A percentile compares a stretch with the other conserved stretches of the same genome.
phyloP scores from a whole-genome alignment of 139 green algal genomes.

The Micromonas commoda region DNA sequence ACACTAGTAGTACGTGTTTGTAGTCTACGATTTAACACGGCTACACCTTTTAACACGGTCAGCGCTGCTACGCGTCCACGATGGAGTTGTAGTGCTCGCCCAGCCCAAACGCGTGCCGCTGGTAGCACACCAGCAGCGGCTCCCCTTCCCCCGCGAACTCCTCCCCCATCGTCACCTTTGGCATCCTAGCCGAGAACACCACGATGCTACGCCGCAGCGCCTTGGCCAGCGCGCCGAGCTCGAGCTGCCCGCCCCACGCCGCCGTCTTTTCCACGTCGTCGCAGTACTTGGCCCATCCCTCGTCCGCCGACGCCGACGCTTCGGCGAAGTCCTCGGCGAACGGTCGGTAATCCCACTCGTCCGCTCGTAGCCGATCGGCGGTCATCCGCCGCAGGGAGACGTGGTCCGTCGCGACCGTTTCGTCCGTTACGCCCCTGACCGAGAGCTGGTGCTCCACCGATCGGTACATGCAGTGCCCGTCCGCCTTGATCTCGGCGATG shows the following conservation, averaged over 20 bases:
- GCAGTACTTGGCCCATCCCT: conserved; percentile 66
- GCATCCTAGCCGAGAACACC: conserved; percentile 57
- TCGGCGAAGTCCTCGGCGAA: conserved; percentile 52
- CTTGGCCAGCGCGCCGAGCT: conserved; percentile 70
- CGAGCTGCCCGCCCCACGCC: conserved; percentile 83
- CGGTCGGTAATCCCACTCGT: conserved; percentile 55
- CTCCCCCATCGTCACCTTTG: conserved; percentile 59
- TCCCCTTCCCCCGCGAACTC: conserved; percentile 43
- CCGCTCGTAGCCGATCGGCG: conserved; percentile 64
- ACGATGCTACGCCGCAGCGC: conserved; percentile 60
- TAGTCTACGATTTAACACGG: too few relatives aligned
- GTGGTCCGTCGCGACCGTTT: too few relatives aligned
- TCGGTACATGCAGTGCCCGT: conserved; percentile 92
- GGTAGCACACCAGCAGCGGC: conserved; percentile 70
- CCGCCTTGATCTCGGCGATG: conserved; percentile 70
- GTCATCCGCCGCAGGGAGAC: conserved; percentile 54
- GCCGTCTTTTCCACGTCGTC: conserved; percentile 56
- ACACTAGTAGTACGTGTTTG: too few relatives aligned
- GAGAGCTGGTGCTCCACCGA: conserved; percentile 79
- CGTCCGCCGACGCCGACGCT: conserved; percentile 31
- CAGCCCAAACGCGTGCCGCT: conserved; percentile 81
- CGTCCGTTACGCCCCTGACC: neutral
- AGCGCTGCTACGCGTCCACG: conserved; percentile 16
- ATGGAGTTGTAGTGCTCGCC: conserved; percentile 94
- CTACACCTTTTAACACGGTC: too few relatives aligned